Percentiles rank a stretch among this genome's conserved stretches.
phyloP scores from a whole-genome alignment of 106 monocot species.

The Acorus calamus region DNA sequence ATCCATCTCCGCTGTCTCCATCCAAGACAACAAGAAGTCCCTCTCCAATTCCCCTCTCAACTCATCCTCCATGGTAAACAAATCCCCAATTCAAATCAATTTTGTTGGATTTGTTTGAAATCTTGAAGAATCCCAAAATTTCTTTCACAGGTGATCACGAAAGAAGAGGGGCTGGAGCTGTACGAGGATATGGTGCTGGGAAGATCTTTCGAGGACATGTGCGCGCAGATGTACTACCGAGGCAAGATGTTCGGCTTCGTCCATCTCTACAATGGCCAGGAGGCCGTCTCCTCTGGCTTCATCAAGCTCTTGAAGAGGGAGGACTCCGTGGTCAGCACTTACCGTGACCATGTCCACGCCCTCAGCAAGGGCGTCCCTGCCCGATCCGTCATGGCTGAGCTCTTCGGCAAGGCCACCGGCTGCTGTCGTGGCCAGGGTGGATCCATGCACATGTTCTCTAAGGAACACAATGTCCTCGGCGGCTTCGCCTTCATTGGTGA shows the following conservation, averaged over 20 bases:
- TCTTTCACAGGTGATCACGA: conserved; percentile 31
- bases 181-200: conserved; percentile 97
- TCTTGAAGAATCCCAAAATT: too few relatives aligned
- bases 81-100: not conserved
- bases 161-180: conserved; percentile 68
- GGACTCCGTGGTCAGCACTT: conserved; percentile 82
- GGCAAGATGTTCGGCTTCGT: conserved; percentile 99
- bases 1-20: conserved; percentile 4
- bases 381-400: conserved; percentile 86
- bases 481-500: conserved; percentile 98
- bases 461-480: conserved; percentile 61
- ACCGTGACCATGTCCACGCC: conserved; percentile 95
- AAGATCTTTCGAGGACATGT: conserved; percentile 91
- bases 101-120: not conserved
- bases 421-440: conserved; percentile 98
- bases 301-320: conserved; percentile 50
- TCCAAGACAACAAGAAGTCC: not conserved
- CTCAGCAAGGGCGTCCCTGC: conserved; percentile 90
- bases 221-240: conserved; percentile 96
- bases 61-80: not conserved
- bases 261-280: conserved; percentile 96
- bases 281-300: conserved; percentile 94
- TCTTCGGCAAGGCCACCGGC: conserved; percentile 96
- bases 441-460: conserved; percentile 99
- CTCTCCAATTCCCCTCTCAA: not conserved